Evolutionary conservation across 2,329 filamentous ascomycete genomes (phyloP), one percentile per base, ranked within the genome.

Genomic region (Tolypocladium inflatum): DNA sequence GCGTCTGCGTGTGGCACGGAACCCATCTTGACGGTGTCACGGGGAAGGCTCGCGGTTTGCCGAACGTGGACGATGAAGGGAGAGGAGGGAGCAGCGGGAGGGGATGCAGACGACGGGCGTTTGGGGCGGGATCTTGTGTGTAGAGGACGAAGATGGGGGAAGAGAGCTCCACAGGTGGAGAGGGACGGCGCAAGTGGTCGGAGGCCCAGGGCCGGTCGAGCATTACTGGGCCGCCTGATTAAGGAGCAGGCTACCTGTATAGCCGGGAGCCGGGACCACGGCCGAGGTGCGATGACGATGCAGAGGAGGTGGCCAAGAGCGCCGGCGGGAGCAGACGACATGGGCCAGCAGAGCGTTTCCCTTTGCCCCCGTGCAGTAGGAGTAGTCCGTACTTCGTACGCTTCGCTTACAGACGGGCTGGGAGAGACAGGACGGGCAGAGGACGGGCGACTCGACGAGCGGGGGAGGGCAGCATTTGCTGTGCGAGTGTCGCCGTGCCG

Each of bases 1-100:
- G 62, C 58, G 55, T 39, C 45, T 15, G 39, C 21, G 50, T 66
- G 57, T 39, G 67, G 63, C 52, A 71, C 51, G 51, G 70, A 70
- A 48, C 64, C 68, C 70, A 73, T 73, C 23, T 39, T 57, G 54
- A 58, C 41, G 55, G 55, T 17, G 19, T 52, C 15, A 37, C 53
- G 53, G 23, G 26, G 37, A 15, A 37, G 17, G 45, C 8, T 53
- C 35, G 21, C 48, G 30, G 33, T 51, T 35, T 51, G 17, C 30
- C 48, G 48, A n/a, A n/a, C 6, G 17, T n/a, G 48, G 48, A 51
- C 30, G 30, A 51, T 21, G 48, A 51, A 51, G 30, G 48, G 30
- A 10, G 9, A 51, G 48, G 11, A 37, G 43, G 19, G 23, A 51
- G 42, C 30, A 35, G 33, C 4, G 35, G 11, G n/a, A 55, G 13